A percentile compares a stretch with the other conserved stretches of the same genome.
Conservation (phyloP, 805 yeast species). For the Candida namnaoensis region DNA sequence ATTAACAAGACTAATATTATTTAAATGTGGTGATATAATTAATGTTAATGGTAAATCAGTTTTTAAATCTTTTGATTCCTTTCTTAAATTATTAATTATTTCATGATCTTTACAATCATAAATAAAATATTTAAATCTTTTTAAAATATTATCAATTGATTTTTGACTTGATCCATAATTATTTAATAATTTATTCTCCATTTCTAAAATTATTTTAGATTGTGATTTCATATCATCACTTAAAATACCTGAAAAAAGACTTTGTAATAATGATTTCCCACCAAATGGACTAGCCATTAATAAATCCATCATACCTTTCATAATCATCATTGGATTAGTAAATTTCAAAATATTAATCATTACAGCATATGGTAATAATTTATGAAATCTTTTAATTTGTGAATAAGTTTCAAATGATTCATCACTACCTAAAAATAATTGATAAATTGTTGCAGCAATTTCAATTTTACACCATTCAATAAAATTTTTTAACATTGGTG, state of each 20-base stretch:
- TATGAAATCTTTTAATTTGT: conserved; percentile 65
- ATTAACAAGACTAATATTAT: conserved; percentile 6
- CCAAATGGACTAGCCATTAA: conserved; percentile 77
- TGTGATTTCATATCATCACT: conserved; percentile 68
- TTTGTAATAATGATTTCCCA: conserved; percentile 59
- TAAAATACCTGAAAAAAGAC: conserved; percentile 61
- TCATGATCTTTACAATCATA: conserved; percentile 24
- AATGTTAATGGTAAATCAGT: conserved; percentile 13
- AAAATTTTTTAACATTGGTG: conserved; percentile 61
- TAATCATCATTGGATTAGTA: conserved; percentile 82
- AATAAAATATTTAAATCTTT: conserved; percentile 22
- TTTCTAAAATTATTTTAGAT: conserved; percentile 39
- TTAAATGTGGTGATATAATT: conserved; percentile 14
- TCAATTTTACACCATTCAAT: conserved; percentile 80
- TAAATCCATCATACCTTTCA: conserved; percentile 72
- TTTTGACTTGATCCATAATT: conserved; percentile 5
- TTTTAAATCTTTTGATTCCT: conserved; percentile 11
- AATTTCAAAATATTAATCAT: conserved; percentile 69
- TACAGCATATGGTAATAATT: conserved; percentile 70
- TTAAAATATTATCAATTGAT: conserved; percentile 11
- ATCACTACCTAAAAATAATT: conserved; percentile 73
- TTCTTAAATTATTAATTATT: conserved; percentile 17
- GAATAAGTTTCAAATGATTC: conserved; percentile 67
- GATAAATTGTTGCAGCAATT: conserved; percentile 77
- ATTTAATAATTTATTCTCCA: conserved; percentile 28